phyloP scores from a whole-genome alignment of 352 stramenopile species.

The Phytopythium delawarense region DNA sequence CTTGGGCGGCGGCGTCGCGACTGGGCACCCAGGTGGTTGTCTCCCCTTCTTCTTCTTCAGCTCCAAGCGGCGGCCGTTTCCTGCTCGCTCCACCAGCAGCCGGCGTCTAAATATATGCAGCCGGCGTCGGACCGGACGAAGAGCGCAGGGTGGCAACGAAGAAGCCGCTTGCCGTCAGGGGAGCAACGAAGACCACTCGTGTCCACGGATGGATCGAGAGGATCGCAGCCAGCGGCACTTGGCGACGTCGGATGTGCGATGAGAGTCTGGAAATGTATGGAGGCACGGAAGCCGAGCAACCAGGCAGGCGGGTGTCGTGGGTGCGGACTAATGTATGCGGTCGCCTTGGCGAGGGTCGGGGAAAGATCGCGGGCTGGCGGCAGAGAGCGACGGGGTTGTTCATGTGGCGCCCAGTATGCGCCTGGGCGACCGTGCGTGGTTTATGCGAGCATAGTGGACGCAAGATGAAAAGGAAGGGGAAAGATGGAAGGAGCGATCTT shows the following conservation, averaged over 20 bases:
- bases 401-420: neutral
- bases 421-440: neutral
- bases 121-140: neutral
- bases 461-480: neutral
- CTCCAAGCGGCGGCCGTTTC: neutral
- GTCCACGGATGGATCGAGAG: too few species aligned
- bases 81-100: neutral
- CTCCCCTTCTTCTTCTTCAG: neutral
- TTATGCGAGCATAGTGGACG: neutral
- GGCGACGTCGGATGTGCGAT: too few species aligned
- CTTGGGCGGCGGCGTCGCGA: neutral
- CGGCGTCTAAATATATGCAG: neutral
- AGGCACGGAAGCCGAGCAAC: neutral
- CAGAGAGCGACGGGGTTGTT: neutral
- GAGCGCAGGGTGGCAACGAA: neutral
- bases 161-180: neutral
- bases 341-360: neutral
- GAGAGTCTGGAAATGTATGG: too few species aligned
- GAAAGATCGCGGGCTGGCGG: neutral
- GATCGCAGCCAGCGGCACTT: too few species aligned
- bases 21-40: neutral
- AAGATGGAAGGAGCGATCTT: slow-evolving; percentile 5
- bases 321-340: too few species aligned
- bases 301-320: too few species aligned
- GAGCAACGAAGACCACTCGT: too few species aligned